A percentile compares a stretch with the other conserved stretches of the same genome.
phyloP scores from a whole-genome alignment of 177 flowering plant genomes.

The Telopea speciosissima region DNA sequence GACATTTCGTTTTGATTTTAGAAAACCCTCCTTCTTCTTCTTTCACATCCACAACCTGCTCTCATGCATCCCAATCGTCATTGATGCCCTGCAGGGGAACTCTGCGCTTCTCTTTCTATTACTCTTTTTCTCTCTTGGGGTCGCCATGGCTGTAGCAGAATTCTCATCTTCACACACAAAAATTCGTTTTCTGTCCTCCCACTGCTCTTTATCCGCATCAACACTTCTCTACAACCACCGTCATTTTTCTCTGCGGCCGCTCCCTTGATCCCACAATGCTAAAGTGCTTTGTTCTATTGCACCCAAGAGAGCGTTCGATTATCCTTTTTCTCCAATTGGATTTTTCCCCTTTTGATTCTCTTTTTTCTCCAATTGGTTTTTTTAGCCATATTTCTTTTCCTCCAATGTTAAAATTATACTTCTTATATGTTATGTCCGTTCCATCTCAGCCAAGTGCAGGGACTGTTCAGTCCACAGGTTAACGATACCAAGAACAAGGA shows the following conservation, averaged over 20 bases:
- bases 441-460: constrained; percentile 47
- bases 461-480: constrained; percentile 26
- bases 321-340: no score
- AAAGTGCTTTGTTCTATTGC: constrained; percentile 21
- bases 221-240: constrained; percentile 4
- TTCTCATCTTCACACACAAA: constrained; percentile 8
- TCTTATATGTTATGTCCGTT: not conserved
- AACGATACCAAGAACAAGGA: constrained; percentile 33
- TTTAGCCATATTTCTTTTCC: no score
- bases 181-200: constrained; percentile 15
- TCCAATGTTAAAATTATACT: no score
- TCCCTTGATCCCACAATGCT: constrained; percentile 11
- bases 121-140: not conserved
- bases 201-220: constrained; percentile 8
- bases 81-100: constrained; percentile 65
- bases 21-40: no score
- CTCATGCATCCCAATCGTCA: constrained; percentile 42
- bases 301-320: no score
- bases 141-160: constrained; percentile 15
- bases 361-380: no score
- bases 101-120: constrained; percentile 26
- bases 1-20: no score
- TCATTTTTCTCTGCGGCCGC: not conserved
- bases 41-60: constrained; percentile 75
- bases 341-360: no score